Conservation (phyloP, 176 grass and related monocot species). For the Zea mays region Zm-B73-REFERENCE-NAM-5.0 NC_050096.1:187761501-187762000, state of each 20-base stretch:
- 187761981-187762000: constrained; percentile 18
- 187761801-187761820: too few species aligned
- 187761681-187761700: constrained; percentile 64
- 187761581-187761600: constrained; percentile 60
- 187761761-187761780: too few species aligned
- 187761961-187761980: constrained; percentile 71
- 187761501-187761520: not conserved
- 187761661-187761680: constrained; percentile 49
- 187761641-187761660: constrained; percentile 59
- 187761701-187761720: constrained; percentile 47
- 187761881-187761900: constrained; percentile 89
- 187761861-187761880: constrained; percentile 52
- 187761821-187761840: not conserved
- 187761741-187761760: constrained; percentile 74
- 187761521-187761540: not conserved
- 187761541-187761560: not conserved
- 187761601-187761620: constrained; percentile 57
- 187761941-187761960: constrained; percentile 72
- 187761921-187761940: constrained; percentile 67
- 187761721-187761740: constrained; percentile 71
- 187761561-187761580: constrained; percentile 69
- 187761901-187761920: constrained; percentile 96
- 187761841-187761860: not conserved
- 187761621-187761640: constrained; percentile 54
- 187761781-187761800: too few species aligned